Base-by-base conservation (phyloP, 129 eudicot species). In the Silybum marianum region DNA sequence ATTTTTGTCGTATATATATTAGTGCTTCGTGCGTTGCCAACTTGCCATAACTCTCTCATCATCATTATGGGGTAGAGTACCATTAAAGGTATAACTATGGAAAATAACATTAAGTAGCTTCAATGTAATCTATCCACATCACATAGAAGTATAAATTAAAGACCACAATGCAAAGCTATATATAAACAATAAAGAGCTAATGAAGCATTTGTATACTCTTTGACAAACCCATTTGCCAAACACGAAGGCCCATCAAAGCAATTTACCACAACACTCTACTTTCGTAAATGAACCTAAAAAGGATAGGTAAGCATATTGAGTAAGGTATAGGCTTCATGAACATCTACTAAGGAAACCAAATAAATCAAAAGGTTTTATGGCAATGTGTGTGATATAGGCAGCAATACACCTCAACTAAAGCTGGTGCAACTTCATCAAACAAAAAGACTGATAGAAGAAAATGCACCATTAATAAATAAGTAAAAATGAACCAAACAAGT, bases 61-160 rank as follows among this genome's bases (percentile, higher is more conserved):
- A 25, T 8, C n/a, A 46, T n/a, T 34, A 23, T 24, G 12, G 24
- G 58, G 62, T 40, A 65, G 42, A 72, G 63, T 58, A 0, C 62
- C 19, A 58, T 58, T 4, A 58, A 58, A 58, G 66, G 66, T 58
- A 26, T 13, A 21, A 28, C 1, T 62, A 80, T 24, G 40, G 60
- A 54, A 72, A 38, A 14, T 16, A 58, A 60, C 39, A 14, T 22
- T 42, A 22, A 38, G 40, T 72, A 23, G 72, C 38, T 63, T 72
- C 40, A n/a, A 7, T n/a, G 75, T n/a, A 48, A 79, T 21, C 11
- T 46, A 79, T 30, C 82, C 48, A 79, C 26, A 69, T 79, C 16
- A 19, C 65, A 14, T 72, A 9, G 4, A 26, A 11, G n/a, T 18
- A 30, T 4, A 74, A 75, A n/a, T 24, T 58, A 58, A 11, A 32